These are phyloP conservation scores for Calamus simplicifolius DNA, from an alignment of 176 grass and related monocot species.

Conservation along the genomic window DNA sequence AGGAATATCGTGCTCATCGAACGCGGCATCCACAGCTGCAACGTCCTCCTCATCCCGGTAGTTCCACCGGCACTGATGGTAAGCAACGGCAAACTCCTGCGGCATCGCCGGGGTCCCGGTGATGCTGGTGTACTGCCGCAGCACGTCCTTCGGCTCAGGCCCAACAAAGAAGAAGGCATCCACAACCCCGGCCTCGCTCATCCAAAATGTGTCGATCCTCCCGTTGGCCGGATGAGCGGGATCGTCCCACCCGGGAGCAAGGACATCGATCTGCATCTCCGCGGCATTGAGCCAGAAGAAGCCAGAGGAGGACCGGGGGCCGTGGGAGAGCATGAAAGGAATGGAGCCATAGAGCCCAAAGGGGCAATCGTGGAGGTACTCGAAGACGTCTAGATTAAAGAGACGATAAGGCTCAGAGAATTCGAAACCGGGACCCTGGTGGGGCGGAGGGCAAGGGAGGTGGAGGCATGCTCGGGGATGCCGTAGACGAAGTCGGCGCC, in stretches of 20 bases:
- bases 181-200: constrained; percentile 79
- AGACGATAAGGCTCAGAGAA: constrained; percentile 86
- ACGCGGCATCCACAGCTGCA: constrained; percentile 57
- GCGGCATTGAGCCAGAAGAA: constrained; percentile 98
- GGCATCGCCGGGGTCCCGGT: constrained; percentile 77
- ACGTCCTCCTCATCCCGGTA: constrained; percentile 96
- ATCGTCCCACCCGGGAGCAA: constrained; percentile 74
- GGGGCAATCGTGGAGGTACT: constrained; percentile 79
- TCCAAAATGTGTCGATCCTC: constrained; percentile 67
- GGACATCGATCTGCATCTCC: constrained; percentile 96
- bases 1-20: constrained; percentile 90
- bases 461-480: constrained; percentile 76
- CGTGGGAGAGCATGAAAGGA: constrained; percentile 88
- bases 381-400: constrained; percentile 91
- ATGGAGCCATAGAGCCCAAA: constrained; percentile 91
- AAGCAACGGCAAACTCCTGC: constrained; percentile 66
- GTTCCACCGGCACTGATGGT: constrained; percentile 98
- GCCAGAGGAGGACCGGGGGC: constrained; percentile 41
- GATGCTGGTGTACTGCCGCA: constrained; percentile 67
- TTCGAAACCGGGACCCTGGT: constrained; percentile 74
- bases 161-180: constrained; percentile 89
- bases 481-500: constrained; percentile 87
- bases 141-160: constrained; percentile 61
- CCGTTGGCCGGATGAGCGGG: constrained; percentile 5
- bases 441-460: constrained; percentile 55